Evolutionary conservation across 192 early-diverging fungal species (phyloP).

Genomic region (Obelidium mucronatum): DNA sequence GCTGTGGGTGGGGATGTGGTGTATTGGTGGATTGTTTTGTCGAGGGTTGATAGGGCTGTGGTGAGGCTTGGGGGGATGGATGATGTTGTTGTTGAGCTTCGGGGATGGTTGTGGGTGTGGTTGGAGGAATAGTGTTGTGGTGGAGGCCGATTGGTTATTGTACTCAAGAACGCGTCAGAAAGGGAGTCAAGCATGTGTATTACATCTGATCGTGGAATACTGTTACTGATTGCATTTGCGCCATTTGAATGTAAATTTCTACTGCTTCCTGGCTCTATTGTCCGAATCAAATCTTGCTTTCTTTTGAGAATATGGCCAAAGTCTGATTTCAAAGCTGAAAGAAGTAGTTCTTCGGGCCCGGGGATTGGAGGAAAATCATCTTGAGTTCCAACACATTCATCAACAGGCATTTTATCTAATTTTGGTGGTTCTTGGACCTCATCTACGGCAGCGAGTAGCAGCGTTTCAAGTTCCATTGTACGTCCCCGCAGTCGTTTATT

Average conservation of each 20-base stretch:
- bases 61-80: not conserved
- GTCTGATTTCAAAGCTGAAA: not conserved
- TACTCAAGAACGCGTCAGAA: conserved; percentile 3
- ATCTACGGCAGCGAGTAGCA: not conserved
- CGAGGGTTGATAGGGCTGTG: not conserved
- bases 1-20: not conserved
- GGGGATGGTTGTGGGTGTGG: not conserved
- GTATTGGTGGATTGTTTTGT: not conserved
- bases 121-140: not conserved
- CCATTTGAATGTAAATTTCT: not conserved
- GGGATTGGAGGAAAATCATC: not conserved
- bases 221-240: not conserved
- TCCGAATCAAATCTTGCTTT: not conserved
- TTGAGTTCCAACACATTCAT: not conserved
- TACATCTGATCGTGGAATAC: not conserved
- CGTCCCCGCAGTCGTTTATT: conserved; percentile 16
- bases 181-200: conserved; percentile 2
- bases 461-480: conserved; percentile 7
- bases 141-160: not conserved
- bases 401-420: not conserved
- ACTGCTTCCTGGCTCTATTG: not conserved
- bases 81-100: not conserved
- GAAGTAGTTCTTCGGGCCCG: not conserved
- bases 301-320: not conserved
- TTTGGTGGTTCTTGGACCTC: not conserved